Conservation (phyloP, 495 filamentous ascomycete species). For the Stereocaulon alpinum region DNA sequence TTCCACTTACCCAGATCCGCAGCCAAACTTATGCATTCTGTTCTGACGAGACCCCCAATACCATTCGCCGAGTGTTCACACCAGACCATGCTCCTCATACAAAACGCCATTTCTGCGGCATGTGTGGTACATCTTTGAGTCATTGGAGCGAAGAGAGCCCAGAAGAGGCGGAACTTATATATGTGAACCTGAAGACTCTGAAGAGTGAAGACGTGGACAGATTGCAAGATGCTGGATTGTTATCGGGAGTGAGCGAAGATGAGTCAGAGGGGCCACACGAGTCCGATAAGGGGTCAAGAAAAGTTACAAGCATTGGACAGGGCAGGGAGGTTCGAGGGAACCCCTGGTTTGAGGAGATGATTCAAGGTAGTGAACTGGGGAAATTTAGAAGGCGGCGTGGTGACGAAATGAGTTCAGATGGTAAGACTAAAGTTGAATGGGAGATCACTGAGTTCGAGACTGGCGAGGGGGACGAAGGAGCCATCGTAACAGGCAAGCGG, state of each 20-base stretch:
- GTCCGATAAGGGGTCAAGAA: not conserved
- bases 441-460: slow-evolving; percentile 62
- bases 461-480: slow-evolving; percentile 45
- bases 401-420: slow-evolving; percentile 43
- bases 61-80: slow-evolving; percentile 63
- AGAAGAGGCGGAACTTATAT: slow-evolving; percentile 63
- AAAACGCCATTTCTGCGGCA: slow-evolving; percentile 77
- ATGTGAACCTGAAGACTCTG: slow-evolving; percentile 63
- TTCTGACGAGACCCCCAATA: slow-evolving; percentile 62
- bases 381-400: slow-evolving; percentile 51
- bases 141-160: slow-evolving; percentile 66
- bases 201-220: slow-evolving; percentile 50
- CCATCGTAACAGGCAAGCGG: slow-evolving; percentile 33
- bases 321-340: slow-evolving; percentile 40
- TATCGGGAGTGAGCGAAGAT: slow-evolving; percentile 37
- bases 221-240: slow-evolving; percentile 57
- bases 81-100: slow-evolving; percentile 46
- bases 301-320: slow-evolving; percentile 24
- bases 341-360: slow-evolving; percentile 76
- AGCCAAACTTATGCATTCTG: slow-evolving; percentile 61
- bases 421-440: slow-evolving; percentile 61
- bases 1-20: slow-evolving; percentile 67
- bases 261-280: slow-evolving; percentile 15
- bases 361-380: slow-evolving; percentile 62
- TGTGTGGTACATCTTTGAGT: slow-evolving; percentile 72